Percentiles rank a stretch among this genome's conserved stretches.
These are phyloP conservation scores for Carex arenaria DNA, from an alignment of 202 grass and related monocot genomes.

Conservation along the genomic window DNA sequence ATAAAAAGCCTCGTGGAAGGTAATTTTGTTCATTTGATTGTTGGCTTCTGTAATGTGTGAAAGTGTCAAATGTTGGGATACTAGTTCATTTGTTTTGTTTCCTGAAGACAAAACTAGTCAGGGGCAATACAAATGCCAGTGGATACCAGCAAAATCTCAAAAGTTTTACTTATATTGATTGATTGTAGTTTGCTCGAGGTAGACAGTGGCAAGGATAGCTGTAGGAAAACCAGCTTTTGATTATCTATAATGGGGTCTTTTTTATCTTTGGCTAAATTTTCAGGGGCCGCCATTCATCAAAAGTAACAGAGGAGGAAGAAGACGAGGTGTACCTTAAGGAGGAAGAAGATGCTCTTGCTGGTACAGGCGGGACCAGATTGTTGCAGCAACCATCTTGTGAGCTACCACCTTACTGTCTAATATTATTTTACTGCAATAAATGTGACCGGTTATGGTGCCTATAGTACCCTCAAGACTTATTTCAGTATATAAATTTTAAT, in stretches of 20 bases:
- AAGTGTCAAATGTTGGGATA: background rate
- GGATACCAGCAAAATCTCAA: background rate
- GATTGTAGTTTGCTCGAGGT: background rate
- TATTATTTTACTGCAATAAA: background rate
- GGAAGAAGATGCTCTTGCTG: slow-evolving; percentile 83
- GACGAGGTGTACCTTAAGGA: slow-evolving; percentile 97
- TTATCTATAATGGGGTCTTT: background rate
- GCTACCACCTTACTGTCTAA: slow-evolving; percentile 13
- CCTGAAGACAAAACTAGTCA: background rate
- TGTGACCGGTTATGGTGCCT: background rate
- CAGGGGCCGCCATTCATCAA: slow-evolving; percentile 88
- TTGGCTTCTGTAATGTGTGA: background rate
- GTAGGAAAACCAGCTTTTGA: background rate
- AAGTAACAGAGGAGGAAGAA: slow-evolving; percentile 95
- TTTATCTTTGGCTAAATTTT: background rate
- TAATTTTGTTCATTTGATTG: slow-evolving; percentile 23
- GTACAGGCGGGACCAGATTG: slow-evolving; percentile 78
- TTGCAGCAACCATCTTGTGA: slow-evolving; percentile 85
- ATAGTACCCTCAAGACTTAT: background rate
- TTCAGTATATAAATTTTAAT: background rate
- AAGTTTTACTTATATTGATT: background rate
- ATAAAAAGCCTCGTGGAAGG: slow-evolving; percentile 77
- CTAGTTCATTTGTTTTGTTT: background rate
- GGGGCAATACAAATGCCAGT: background rate
- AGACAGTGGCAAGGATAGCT: background rate